Conservation (phyloP, 805 yeast genomes). For the Lachancea thermotolerans region DNA sequence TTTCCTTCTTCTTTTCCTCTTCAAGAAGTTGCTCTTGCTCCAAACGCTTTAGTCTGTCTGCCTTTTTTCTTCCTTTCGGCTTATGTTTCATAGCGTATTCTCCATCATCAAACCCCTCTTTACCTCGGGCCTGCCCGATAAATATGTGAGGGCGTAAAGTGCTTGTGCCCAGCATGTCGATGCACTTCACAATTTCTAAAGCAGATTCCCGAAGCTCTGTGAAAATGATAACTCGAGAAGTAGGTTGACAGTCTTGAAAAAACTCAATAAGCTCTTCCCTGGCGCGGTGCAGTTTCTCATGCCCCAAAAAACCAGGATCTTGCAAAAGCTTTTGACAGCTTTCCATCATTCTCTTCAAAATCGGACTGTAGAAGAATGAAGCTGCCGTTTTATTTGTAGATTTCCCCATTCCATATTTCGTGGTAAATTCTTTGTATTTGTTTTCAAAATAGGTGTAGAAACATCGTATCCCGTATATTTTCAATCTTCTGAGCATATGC, state of each 20-base stretch:
- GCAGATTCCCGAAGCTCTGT: conserved; percentile 90
- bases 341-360: conserved; percentile 39
- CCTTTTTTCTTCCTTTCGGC: conserved; percentile 39
- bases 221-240: conserved; percentile 77
- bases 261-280: conserved; percentile 53
- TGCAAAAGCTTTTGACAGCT: conserved; percentile 40
- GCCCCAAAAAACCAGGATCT: conserved; percentile 42
- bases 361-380: conserved; percentile 48
- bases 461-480: conserved; percentile 74
- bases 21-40: conserved; percentile 28
- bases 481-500: conserved; percentile 58
- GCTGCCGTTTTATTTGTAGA: conserved; percentile 59
- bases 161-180: conserved; percentile 38
- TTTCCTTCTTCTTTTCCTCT: conserved; percentile 29
- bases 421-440: conserved; percentile 49
- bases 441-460: conserved; percentile 63
- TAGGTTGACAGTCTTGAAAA: conserved; percentile 37
- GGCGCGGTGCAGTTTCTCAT: conserved; percentile 63
- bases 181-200: conserved; percentile 64
- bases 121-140: conserved; percentile 83
- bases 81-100: conserved; percentile 39
- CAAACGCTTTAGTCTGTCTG: conserved; percentile 28
- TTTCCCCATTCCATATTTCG: conserved; percentile 53
- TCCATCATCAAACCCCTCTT: conserved; percentile 59
- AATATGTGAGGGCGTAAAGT: conserved; percentile 69